These are phyloP conservation scores for Diplodia intermedia DNA, from an alignment of 2,329 filamentous ascomycete genomes.

Conservation along the genomic window DNA sequence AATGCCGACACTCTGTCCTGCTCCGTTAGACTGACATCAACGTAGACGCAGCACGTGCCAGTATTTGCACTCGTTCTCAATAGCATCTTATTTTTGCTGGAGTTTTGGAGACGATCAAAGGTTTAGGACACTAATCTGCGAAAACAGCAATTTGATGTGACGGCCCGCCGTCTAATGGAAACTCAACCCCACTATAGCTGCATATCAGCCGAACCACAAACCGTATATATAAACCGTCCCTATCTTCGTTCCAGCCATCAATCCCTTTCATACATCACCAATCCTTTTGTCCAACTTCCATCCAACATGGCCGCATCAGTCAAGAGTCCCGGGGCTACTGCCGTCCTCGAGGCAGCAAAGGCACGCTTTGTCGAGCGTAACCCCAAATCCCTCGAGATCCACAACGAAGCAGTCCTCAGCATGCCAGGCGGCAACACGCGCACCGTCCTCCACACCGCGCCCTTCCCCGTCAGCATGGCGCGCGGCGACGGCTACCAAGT, in stretches of 20 bases:
- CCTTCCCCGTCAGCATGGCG: slow-evolving; percentile 48
- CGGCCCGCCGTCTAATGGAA: slow-evolving; percentile 25
- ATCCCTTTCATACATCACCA: background rate
- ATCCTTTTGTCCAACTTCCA: background rate
- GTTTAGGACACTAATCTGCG: background rate
- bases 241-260: background rate
- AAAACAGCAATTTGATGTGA: slow-evolving; percentile 9
- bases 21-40: background rate
- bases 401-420: slow-evolving; percentile 41
- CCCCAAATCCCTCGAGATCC: slow-evolving; percentile 38
- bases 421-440: slow-evolving; percentile 51
- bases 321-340: background rate
- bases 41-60: background rate
- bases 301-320: background rate
- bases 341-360: slow-evolving; percentile 38
- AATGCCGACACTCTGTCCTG: background rate
- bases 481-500: slow-evolving; percentile 41
- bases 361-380: slow-evolving; percentile 37
- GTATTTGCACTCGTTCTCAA: background rate
- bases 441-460: slow-evolving; percentile 45
- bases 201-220: background rate
- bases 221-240: background rate
- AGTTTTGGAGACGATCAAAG: background rate
- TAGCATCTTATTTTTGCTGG: too few species aligned
- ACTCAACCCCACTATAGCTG: slow-evolving; percentile 11